These are phyloP conservation scores for Myotisia sp. DNA, from an alignment of 2,329 filamentous ascomycete genomes.

Conservation along the genomic window DNA sequence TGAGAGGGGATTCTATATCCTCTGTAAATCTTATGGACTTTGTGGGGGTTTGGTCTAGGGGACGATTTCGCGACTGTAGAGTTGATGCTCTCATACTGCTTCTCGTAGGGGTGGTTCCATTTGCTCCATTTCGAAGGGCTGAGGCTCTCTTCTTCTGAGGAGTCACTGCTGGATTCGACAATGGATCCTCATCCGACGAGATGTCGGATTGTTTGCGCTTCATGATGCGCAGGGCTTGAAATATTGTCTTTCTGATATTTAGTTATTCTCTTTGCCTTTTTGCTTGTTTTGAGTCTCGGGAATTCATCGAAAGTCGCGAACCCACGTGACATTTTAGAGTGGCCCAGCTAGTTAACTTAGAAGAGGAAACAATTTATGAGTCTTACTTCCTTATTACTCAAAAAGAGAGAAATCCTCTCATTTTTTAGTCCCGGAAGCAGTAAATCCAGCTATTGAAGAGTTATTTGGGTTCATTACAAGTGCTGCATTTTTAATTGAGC, in stretches of 20 bases:
- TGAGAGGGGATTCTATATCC: conserved; percentile 25
- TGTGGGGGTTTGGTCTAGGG: conserved; percentile 16
- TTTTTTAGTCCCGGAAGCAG: no score
- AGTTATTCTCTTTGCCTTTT: no score
- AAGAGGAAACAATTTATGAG: no score
- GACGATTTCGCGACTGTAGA: conserved; percentile 17
- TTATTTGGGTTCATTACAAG: no score
- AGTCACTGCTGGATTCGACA: conserved; percentile 20
- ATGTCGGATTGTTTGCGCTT: conserved; percentile 31
- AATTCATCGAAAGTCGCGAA: conserved; percentile 1
- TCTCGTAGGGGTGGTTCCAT: conserved; percentile 11
- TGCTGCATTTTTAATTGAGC: no score
- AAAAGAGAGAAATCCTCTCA: no score
- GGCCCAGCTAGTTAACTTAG: no score
- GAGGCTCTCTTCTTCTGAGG: conserved; percentile 25
- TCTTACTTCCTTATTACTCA: no score
- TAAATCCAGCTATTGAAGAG: no score
- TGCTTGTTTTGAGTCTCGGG: background rate
- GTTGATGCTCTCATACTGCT: no score
- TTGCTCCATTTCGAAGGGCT: conserved; percentile 16
- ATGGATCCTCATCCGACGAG: conserved; percentile 20
- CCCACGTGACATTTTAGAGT: conserved; percentile 3
- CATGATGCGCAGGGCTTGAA: conserved; percentile 22
- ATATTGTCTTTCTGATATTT: no score
- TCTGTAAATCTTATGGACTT: conserved; percentile 22